Base-by-base conservation (phyloP, 78 protist genomes). In the Neovahlkampfia damariscottae region DNA sequence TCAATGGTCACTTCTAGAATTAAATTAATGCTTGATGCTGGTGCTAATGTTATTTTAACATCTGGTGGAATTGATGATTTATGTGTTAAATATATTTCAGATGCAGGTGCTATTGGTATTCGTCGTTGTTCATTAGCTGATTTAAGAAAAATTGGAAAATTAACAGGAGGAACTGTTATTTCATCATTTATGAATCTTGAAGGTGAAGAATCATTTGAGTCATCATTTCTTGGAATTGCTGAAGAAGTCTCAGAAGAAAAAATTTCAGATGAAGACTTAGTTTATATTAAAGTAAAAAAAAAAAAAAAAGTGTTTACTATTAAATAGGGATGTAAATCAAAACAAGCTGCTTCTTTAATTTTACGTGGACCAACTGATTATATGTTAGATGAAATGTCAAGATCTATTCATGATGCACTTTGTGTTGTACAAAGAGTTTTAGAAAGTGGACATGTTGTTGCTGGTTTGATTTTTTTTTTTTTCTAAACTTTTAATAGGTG, bases 11-110 rank as follows among this genome's bases (percentile, higher is more conserved):
- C 81, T 76, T 90, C 89, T 80, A 81, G 90, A n/a, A 84, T 94
- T 67, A 59, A 88, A 50, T 73, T 87, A 86, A 83, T 98, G 70
- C 29, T 97, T 31, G 84, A 90, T 34, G 76, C 98, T 0, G 99
- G 99, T 38, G 99, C 98, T 9, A 98, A 98, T 74, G 99, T 96
- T 59, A 76, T 98, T 29, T 85, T 98, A 29, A 94, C 98, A 31
- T 90, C 99, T 67, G 86, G 93, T 87, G 98, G 98, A 66, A 95
- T 96, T 83, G 99, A 96, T 68, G 99, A 95, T 74, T 38, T 83
- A 70, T 84, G 90, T 76, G 38, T 89, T 69, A 95, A 96, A 78
- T 93, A 86, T 83, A 83, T 98, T 70, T 94, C 95, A 0, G 98
- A 96, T 81, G 90, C 89, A 0, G 93, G 94, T 38, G 94, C 79